phyloP scores from a whole-genome alignment of 2,329 filamentous ascomycete species.

The Aspergillus unguis region DNA sequence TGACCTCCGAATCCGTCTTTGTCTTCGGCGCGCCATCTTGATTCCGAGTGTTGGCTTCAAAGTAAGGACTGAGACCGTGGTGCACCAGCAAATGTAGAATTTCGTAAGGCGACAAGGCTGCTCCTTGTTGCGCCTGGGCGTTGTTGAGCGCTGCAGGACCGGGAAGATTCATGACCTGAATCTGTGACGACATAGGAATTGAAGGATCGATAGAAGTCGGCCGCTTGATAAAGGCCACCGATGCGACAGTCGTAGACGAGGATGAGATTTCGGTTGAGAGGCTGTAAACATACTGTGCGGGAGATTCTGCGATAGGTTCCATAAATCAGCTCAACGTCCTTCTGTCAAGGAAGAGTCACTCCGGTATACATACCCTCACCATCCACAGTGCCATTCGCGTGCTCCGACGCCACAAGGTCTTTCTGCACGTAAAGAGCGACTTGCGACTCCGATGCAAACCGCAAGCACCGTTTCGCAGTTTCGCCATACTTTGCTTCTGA shows the following conservation, averaged over 20 bases:
- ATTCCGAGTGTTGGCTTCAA: conserved; percentile 89
- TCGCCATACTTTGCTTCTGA: conserved; percentile 69
- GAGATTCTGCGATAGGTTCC: conserved; percentile 21
- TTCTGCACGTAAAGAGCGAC: conserved; percentile 89
- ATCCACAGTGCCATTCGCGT: conserved; percentile 40
- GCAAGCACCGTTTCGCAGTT: conserved; percentile 79
- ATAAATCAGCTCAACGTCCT: not conserved
- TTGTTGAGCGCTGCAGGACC: conserved; percentile 70
- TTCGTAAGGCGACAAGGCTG: conserved; percentile 79
- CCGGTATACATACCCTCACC: conserved; percentile 40
- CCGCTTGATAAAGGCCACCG: conserved; percentile 85
- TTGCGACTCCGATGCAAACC: conserved; percentile 86
- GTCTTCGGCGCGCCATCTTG: conserved; percentile 66
- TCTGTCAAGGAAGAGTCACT: not conserved
- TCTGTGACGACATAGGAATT: conserved; percentile 78
- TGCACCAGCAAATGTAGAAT: conserved; percentile 89
- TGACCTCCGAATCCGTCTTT: conserved; percentile 80
- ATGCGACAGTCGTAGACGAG: conserved; percentile 75
- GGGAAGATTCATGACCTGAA: conserved; percentile 89
- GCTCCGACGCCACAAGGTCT: conserved; percentile 56
- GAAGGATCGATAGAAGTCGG: conserved; percentile 81
- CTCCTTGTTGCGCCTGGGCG: conserved; percentile 65
- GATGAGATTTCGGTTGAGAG: conserved; percentile 75
- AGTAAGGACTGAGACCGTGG: conserved; percentile 88
- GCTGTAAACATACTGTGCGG: conserved; percentile 65